phyloP scores from a whole-genome alignment of 75 land plant genomes.

The Cunninghamia lanceolata region DNA sequence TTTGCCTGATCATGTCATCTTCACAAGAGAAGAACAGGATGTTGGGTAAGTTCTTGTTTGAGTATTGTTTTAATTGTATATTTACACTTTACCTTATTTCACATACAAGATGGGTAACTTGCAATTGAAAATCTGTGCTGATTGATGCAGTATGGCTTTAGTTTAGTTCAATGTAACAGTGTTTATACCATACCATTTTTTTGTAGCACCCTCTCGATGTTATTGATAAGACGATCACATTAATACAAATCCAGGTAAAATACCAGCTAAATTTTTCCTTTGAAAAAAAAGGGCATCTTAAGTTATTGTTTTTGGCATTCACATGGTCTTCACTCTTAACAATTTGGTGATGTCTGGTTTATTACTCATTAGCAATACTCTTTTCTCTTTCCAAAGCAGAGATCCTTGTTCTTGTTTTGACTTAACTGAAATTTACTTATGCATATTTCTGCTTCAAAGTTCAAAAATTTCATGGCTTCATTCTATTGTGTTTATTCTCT shows the following conservation, averaged over 20 bases:
- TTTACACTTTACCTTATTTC: neutral
- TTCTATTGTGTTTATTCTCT: too few relatives aligned
- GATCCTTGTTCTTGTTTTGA: too few relatives aligned
- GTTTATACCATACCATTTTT: neutral
- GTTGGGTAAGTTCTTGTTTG: slow-evolving; percentile 70
- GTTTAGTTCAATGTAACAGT: neutral
- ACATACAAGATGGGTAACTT: neutral
- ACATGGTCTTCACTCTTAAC: too few relatives aligned
- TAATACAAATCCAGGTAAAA: too few relatives aligned
- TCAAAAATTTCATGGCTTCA: too few relatives aligned
- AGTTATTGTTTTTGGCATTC: too few relatives aligned
- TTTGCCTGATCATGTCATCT: slow-evolving; percentile 73
- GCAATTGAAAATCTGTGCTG: neutral
- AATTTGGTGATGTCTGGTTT: neutral
- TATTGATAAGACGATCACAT: too few relatives aligned
- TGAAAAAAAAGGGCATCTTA: too few relatives aligned
- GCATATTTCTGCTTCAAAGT: too few relatives aligned
- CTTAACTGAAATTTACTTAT: too few relatives aligned
- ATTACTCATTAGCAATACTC: neutral
- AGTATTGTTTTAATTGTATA: neutral
- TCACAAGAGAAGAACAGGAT: slow-evolving; percentile 71
- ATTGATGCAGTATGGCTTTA: neutral
- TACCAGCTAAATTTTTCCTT: too few relatives aligned
- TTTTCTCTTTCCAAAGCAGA: neutral
- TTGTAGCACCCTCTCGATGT: neutral